phyloP scores from a whole-genome alignment of 345 rosid genomes.

The Citrus hindsii region DNA sequence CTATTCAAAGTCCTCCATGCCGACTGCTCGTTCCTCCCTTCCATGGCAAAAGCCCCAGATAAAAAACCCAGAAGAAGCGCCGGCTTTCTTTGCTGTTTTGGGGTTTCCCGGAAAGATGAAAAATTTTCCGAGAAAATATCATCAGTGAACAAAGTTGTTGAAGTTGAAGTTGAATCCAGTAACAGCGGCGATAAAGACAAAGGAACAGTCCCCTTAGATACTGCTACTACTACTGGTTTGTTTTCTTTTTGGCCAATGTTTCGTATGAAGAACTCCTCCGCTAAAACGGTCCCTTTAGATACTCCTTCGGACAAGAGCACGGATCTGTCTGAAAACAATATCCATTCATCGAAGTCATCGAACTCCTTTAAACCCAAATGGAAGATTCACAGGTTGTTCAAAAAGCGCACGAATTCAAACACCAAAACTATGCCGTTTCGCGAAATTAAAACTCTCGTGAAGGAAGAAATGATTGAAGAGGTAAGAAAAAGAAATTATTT shows the following conservation, averaged over 20 bases:
- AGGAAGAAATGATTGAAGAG: background rate
- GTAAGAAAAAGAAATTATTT: background rate
- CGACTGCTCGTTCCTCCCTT: background rate
- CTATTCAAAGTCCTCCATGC: constrained; percentile 8
- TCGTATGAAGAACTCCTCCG: background rate
- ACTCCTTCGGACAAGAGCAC: background rate
- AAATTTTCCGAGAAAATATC: background rate
- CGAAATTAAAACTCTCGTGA: background rate
- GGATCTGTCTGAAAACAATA: background rate
- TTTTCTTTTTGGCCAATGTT: background rate
- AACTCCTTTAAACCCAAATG: background rate
- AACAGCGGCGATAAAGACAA: background rate
- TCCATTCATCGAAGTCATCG: background rate
- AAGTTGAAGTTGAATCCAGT: background rate
- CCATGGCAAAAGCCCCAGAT: background rate
- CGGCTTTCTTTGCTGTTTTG: background rate
- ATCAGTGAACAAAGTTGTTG: background rate
- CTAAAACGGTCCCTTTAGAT: background rate
- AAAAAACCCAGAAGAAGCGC: background rate
- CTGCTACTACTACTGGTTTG: background rate
- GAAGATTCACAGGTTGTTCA: background rate
- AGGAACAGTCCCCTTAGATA: background rate
- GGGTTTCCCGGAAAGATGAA: background rate
- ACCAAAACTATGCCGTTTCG: background rate
- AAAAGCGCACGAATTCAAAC: background rate